Evolutionary conservation across 176 grass and related monocot species (phyloP), one percentile per base, ranked within the genome.

Genomic region (Poa pratensis): DNA sequence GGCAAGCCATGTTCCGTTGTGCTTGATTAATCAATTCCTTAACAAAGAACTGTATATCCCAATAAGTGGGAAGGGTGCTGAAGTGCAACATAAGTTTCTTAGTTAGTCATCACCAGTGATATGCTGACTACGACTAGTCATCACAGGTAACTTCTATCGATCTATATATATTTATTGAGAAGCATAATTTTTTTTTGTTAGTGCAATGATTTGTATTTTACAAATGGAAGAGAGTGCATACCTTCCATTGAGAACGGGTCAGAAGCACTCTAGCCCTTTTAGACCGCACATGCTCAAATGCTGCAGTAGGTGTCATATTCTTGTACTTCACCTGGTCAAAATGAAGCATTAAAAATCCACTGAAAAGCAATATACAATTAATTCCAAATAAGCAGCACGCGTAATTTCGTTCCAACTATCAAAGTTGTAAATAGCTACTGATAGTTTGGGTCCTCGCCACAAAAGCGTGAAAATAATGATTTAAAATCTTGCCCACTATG

Each of bases 291-390:
- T 93, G 64, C 35, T 88, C 87, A 17, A 95, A 87, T 80, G 95
- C 95, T 79, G 83, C 63, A n/a, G 50, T 55, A 77, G 93, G 91
- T 81, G 87, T 90, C 93, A 98, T 98, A 79, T 93, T 88, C 77
- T 95, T 98, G 84, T 92, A 92, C 75, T 95, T 98, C 42, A 93
- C 87, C 95, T 95, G 61, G 42, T 75, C 37, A 72, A 79, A 89
- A 69, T 35, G 11, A 11, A 37, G 7, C 69, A 75, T 20, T 77
- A 8, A 22, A 58, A 62, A 46, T 64, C 34, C 17, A 70, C 8
- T 46, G 6, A 73, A 69, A 78, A 3, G 49, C 14, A 69, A 71
- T 28, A 7, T 13, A 12, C 24, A 62, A 68, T 32, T 13, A 9
- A 26, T 86, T 86, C 62, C 52, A 86, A 48, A 40, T 23, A 77